Conservation (phyloP, 208 protist genomes). For the Leishmania turanica region DNA sequence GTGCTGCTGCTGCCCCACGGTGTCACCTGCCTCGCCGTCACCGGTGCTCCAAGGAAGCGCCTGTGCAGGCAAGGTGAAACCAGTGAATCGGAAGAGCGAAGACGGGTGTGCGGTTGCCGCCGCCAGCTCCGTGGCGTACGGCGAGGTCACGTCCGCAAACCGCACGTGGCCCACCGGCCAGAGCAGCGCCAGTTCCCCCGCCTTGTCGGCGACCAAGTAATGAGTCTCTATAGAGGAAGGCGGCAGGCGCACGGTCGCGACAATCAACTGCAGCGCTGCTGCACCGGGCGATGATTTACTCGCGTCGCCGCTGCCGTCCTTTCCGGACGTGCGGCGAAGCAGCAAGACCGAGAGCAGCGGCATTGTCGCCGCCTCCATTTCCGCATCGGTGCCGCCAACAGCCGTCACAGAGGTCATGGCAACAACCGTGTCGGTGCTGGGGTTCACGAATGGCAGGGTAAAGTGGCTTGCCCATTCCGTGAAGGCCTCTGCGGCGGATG, state of each 20-base stretch:
- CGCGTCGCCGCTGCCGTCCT: background rate
- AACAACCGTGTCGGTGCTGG: conserved; percentile 48
- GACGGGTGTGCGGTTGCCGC: background rate
- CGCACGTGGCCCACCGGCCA: conserved; percentile 59
- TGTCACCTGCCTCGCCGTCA: background rate
- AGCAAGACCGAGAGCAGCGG: conserved; percentile 46
- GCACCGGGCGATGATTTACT: background rate
- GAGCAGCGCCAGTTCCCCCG: conserved; percentile 18
- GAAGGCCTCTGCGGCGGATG: conserved; percentile 35
- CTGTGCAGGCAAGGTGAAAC: conserved; percentile 16
- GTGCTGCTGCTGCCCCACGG: background rate
- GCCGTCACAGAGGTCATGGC: conserved; percentile 20
- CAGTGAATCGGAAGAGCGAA: conserved; percentile 6
- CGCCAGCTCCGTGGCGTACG: conserved; percentile 8
- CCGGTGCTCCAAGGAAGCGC: conserved; percentile 19
- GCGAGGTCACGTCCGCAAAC: conserved; percentile 50
- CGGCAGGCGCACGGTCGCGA: conserved; percentile 51
- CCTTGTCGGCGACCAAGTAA: conserved; percentile 21
- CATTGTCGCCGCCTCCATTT: conserved; percentile 8
- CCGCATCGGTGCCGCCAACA: conserved; percentile 8
- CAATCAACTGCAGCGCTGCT: conserved; percentile 13
- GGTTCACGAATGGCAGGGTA: conserved; percentile 58
- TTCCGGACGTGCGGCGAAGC: conserved; percentile 8
- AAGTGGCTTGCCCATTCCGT: conserved; percentile 61
- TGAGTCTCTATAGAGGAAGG: conserved; percentile 39